These are phyloP conservation scores for Diplotaxis tenuifolia DNA, from an alignment of 345 rosid genomes.

Conservation along the genomic window DNA sequence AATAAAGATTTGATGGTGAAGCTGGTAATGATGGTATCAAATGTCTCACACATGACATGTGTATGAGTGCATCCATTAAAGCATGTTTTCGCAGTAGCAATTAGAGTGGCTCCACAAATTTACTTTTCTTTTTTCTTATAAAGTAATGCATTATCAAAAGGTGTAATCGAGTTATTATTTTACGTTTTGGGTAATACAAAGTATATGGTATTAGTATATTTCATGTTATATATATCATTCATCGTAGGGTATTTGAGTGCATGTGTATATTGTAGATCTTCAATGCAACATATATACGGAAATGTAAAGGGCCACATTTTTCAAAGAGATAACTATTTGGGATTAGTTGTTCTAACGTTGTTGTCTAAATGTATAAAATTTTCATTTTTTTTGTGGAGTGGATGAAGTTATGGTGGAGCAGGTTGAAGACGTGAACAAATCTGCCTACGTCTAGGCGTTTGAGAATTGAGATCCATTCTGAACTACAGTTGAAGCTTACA, in stretches of 20 bases:
- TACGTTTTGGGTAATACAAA: slow-evolving; percentile 12
- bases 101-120: slow-evolving; percentile 39
- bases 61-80: slow-evolving; percentile 35
- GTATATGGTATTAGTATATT: not conserved
- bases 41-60: slow-evolving; percentile 37
- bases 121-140: slow-evolving; percentile 17
- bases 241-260: not conserved
- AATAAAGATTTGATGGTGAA: slow-evolving; percentile 27
- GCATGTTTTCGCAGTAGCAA: slow-evolving; percentile 19
- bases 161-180: not conserved
- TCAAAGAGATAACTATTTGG: not conserved
- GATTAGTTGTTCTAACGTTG: not conserved
- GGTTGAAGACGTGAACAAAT: too few relatives aligned
- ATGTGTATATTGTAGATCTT: not conserved
- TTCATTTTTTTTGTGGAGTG: not conserved
- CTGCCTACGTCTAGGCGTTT: too few relatives aligned
- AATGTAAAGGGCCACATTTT: not conserved
- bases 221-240: not conserved
- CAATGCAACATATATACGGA: not conserved
- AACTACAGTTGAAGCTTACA: too few relatives aligned
- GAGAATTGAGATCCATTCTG: too few relatives aligned
- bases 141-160: slow-evolving; percentile 35
- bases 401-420: not conserved
- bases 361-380: not conserved
- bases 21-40: slow-evolving; percentile 36